A percentile compares a stretch with the other conserved stretches of the same genome.
These are phyloP conservation scores for Prosopis cineraria DNA, from an alignment of 306 rosid genomes.

Conservation along the genomic window DNA sequence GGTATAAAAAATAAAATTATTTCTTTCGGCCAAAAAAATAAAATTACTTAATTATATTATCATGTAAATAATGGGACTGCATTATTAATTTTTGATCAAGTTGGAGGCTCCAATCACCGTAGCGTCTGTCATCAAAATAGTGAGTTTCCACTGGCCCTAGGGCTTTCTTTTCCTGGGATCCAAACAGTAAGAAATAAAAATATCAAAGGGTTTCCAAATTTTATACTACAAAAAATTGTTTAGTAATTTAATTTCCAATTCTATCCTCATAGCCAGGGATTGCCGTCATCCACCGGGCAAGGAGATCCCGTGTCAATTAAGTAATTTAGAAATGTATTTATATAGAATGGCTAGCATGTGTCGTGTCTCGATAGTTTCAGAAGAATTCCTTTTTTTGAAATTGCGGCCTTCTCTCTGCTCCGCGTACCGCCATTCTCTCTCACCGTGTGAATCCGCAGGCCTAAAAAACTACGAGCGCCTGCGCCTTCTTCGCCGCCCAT, in stretches of 20 bases:
- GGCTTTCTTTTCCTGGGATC: constrained; percentile 5
- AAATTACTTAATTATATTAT: too few species aligned
- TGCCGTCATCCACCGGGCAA: not conserved
- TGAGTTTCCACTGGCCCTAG: not conserved
- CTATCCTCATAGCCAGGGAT: not conserved
- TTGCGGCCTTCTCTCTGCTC: not conserved
- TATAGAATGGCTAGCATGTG: not conserved
- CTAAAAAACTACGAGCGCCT: constrained; percentile 9
- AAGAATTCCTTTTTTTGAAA: not conserved
- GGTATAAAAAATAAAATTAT: too few species aligned
- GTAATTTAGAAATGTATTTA: constrained; percentile 6
- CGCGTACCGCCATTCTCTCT: not conserved
- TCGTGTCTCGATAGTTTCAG: too few species aligned
- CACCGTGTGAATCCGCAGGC: not conserved
- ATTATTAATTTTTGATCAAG: not conserved
- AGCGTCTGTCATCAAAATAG: not conserved
- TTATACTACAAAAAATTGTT: not conserved
- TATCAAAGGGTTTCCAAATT: not conserved
- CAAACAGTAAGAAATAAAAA: not conserved
- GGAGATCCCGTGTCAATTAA: not conserved
- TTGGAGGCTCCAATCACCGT: not conserved
- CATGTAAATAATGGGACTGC: not conserved
- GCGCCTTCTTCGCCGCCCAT: constrained; percentile 16
- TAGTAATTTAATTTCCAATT: not conserved
- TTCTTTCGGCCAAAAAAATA: too few species aligned